Evolutionary conservation across 371 early-diverging fungal genomes (phyloP), one percentile per base, ranked within the genome.

Genomic region (Phascolomyces articulosus): DNA sequence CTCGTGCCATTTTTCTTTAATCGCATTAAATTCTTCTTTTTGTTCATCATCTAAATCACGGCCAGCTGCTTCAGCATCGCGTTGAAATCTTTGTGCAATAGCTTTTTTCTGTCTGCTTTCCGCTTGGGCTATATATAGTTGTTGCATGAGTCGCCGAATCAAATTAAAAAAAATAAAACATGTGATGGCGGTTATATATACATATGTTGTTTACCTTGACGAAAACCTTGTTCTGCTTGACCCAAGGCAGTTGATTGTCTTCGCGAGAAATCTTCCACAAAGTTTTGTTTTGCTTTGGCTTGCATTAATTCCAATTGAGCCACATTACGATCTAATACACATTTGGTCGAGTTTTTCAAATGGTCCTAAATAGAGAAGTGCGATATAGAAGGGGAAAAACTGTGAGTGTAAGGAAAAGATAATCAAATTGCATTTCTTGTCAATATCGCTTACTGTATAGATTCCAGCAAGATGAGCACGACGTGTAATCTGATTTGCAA

Each of bases 21-120:
- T 72, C 38, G 69, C 40, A 21, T 23, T 18, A 55, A 40, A 62
- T 28, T 58, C 58, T 15, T 55, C 40, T 18, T 31, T 34, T 11
- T 18, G 56, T 11, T 34, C 55, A 54, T 38, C 44, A 15, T 3
- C n/a, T 41, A 59, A 28, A 2, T 40, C 23, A 21, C 67, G 63
- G 41, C 79, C 78, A 27, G 80, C 79, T 13, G 57, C 62, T 60
- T 85, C 73, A 6, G 85, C 86, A 20, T 77, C 72, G 11, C 77
- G 70, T 38, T 66, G 8, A 76, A 68, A 28, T 59, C 67, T 38
- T 64, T 72, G 20, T 60, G 66, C 26, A 65, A 55, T 29, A 58
- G 53, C 31, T 49, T 68, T 67, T 64, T 62, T 58, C 41, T 60
- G 16, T 13, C 23, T 27, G n/a, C 53, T 24, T 18, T 21, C 26